These are phyloP conservation scores for Simmondsia chinensis DNA, from an alignment of 148 eudicot species.

Conservation along the genomic window DNA sequence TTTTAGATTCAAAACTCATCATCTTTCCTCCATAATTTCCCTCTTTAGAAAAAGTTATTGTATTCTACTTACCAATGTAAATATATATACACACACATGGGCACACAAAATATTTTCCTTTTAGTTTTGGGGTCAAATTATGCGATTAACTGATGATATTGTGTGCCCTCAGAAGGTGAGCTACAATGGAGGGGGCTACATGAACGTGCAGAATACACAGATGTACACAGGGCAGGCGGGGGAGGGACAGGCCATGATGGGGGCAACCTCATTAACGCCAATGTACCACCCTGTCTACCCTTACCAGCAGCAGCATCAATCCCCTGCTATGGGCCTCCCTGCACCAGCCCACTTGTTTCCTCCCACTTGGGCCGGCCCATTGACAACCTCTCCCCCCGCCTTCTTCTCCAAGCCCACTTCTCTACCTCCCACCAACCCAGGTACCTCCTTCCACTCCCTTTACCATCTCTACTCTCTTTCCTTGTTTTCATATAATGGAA, in stretches of 20 bases:
- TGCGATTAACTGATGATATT: background rate
- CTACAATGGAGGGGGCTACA: conserved; percentile 51
- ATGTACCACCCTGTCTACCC: conserved; percentile 49
- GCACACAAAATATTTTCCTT: too few relatives aligned
- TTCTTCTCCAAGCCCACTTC: conserved; percentile 55
- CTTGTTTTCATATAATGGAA: too few relatives aligned
- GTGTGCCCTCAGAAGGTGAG: conserved; percentile 34
- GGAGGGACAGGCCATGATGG: conserved; percentile 36
- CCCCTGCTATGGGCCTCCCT: conserved; percentile 53
- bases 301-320: conserved; percentile 26
- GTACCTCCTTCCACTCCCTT: conserved; percentile 13
- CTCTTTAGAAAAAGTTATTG: too few relatives aligned
- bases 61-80: too few relatives aligned
- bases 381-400: conserved; percentile 27
- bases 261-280: conserved; percentile 43
- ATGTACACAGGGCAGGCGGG: conserved; percentile 32
- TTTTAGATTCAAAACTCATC: too few relatives aligned
- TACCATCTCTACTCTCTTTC: too few relatives aligned
- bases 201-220: conserved; percentile 51
- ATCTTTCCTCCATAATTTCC: too few relatives aligned
- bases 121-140: background rate
- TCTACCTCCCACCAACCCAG: conserved; percentile 35
- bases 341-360: conserved; percentile 46
- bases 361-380: conserved; percentile 37
- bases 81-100: too few relatives aligned